A percentile compares a stretch with the other conserved stretches of the same genome.
Conservation (phyloP, 2,329 filamentous ascomycete species). For the Aspergillus caelatus region DNA sequence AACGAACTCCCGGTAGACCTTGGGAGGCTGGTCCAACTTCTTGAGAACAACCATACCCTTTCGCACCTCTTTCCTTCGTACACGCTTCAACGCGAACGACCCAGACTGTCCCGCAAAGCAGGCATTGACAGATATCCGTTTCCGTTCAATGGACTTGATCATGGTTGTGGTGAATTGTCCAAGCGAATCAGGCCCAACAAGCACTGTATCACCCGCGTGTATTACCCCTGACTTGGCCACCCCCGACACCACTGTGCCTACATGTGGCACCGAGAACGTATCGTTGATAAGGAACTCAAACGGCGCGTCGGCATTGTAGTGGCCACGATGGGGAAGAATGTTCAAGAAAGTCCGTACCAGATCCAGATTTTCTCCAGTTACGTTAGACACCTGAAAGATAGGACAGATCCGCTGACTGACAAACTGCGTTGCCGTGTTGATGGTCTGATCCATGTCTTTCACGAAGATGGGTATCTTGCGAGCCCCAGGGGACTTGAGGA, state of each 20-base stretch:
- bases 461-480: slow-evolving; percentile 96
- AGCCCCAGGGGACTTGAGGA: slow-evolving; percentile 90
- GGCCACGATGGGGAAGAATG: slow-evolving; percentile 90
- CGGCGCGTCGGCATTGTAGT: slow-evolving; percentile 83
- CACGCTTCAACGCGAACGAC: slow-evolving; percentile 84
- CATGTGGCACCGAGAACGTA: slow-evolving; percentile 96
- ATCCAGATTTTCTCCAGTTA: slow-evolving; percentile 88
- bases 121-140: slow-evolving; percentile 83
- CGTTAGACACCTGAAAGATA: slow-evolving; percentile 97
- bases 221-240: slow-evolving; percentile 87
- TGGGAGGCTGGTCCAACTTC: slow-evolving; percentile 74
- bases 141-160: slow-evolving; percentile 91
- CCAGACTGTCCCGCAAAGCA: slow-evolving; percentile 91
- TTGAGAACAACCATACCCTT: slow-evolving; percentile 98
- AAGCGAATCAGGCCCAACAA: slow-evolving; percentile 86
- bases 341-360: slow-evolving; percentile 92
- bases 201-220: slow-evolving; percentile 84
- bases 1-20: slow-evolving; percentile 74
- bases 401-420: slow-evolving; percentile 94
- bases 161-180: slow-evolving; percentile 87
- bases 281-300: slow-evolving; percentile 98
- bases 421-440: slow-evolving; percentile 95
- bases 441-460: slow-evolving; percentile 84
- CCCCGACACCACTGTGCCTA: slow-evolving; percentile 92
- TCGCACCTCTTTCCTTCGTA: slow-evolving; percentile 86